A percentile compares a stretch with the other conserved stretches of the same genome.
These are phyloP conservation scores for Starmerella vitae DNA, from an alignment of 805 yeast genomes.

Conservation along the genomic window DNA sequence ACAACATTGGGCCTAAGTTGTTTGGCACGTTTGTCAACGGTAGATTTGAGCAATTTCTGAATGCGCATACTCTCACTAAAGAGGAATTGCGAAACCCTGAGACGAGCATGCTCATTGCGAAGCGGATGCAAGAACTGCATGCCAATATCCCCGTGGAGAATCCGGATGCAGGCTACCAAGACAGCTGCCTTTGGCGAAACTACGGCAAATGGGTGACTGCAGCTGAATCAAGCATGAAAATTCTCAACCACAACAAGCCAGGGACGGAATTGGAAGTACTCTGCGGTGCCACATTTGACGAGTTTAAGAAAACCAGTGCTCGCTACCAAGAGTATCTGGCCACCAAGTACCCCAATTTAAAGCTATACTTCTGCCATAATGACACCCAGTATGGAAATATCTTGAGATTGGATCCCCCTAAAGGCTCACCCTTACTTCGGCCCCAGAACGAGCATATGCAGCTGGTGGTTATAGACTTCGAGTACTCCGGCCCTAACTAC, in stretches of 20 bases:
- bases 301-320: conserved; percentile 37
- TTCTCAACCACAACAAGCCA: conserved; percentile 29
- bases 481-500: conserved; percentile 80
- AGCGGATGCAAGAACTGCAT: conserved; percentile 94
- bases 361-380: conserved; percentile 78
- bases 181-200: conserved; percentile 41
- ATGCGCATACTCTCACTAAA: conserved; percentile 64
- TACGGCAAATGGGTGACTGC: conserved; percentile 57
- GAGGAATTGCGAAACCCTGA: conserved; percentile 62
- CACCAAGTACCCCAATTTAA: conserved; percentile 32
- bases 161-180: conserved; percentile 56
- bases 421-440: conserved; percentile 38
- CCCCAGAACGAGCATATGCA: conserved; percentile 46
- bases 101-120: conserved; percentile 70
- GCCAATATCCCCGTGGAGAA: conserved; percentile 53
- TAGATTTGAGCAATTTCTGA: conserved; percentile 81
- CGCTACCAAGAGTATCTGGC: conserved; percentile 54
- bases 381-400: conserved; percentile 95
- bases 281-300: conserved; percentile 18
- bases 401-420: conserved; percentile 42
- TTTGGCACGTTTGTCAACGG: conserved; percentile 88
- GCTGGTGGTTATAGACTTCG: conserved; percentile 90
- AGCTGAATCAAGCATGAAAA: conserved; percentile 34
- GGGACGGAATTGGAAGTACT: conserved; percentile 19
- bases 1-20: conserved; percentile 75